Evolutionary conservation across 2,329 filamentous ascomycete genomes (phyloP).

Genomic region (Leptographium galeiforme): DNA sequence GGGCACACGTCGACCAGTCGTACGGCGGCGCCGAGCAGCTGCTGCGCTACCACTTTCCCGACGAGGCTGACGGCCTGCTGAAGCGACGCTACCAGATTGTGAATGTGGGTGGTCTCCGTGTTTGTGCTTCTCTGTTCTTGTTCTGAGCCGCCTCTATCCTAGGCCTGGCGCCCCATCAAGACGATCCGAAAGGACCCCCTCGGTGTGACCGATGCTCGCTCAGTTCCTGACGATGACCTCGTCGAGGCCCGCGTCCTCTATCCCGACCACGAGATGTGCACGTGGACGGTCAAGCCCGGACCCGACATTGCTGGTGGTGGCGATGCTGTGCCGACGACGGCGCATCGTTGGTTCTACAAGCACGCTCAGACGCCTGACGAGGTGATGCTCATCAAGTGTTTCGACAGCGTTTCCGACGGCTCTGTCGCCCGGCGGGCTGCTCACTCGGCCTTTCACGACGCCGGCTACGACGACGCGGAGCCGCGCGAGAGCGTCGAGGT

Average conservation of each 20-base stretch:
- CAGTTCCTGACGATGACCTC: conserved; percentile 25
- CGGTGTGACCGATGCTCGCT: conserved; percentile 24
- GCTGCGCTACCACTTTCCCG: conserved; percentile 10
- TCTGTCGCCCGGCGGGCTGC: conserved; percentile 37
- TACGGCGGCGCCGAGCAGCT: conserved; percentile 15
- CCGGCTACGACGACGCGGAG: conserved; percentile 22
- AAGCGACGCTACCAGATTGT: conserved; percentile 11
- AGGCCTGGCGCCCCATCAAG: conserved; percentile 34
- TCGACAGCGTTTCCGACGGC: conserved; percentile 29
- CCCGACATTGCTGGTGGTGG: conserved; percentile 5
- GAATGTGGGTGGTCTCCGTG: conserved; percentile 7
- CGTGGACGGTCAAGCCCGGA: conserved; percentile 21
- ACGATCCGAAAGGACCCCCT: conserved; percentile 30
- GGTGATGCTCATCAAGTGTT: conserved; percentile 44
- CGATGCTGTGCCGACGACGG: conserved; percentile 10
- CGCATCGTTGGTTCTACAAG: conserved; percentile 38
- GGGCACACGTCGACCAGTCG: conserved; percentile 33
- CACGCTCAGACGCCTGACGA: conserved; percentile 34
- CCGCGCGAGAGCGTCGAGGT: conserved; percentile 43
- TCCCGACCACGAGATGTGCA: conserved; percentile 20
- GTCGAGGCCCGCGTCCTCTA: conserved; percentile 24
- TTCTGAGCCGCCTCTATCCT: neutral
- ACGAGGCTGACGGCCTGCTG: conserved; percentile 11
- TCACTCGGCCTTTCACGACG: conserved; percentile 40
- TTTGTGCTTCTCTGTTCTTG: conserved; percentile 9